phyloP scores from a whole-genome alignment of 2,329 filamentous ascomycete species.

The Monosporascus sp. region DNA sequence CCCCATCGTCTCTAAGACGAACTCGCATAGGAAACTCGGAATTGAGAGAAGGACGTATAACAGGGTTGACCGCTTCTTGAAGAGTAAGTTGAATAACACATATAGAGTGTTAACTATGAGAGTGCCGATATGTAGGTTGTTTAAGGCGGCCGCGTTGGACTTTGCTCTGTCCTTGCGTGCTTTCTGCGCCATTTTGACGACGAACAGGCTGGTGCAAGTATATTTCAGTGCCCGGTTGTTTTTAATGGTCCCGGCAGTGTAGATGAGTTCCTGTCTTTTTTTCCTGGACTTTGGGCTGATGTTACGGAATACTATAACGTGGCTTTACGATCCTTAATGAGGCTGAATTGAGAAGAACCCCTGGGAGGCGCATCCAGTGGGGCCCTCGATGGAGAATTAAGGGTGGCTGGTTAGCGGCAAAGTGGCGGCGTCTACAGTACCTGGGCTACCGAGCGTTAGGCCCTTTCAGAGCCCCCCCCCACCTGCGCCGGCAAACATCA shows the following conservation, averaged over 20 bases:
- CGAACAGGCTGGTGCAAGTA: background rate
- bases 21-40: constrained; percentile 75
- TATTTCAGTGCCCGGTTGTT: background rate
- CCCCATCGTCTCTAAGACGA: constrained; percentile 77
- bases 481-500: background rate
- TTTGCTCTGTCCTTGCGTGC: constrained; percentile 65
- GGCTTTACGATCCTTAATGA: constrained; percentile 3
- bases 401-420: too few species aligned
- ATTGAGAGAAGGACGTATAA: constrained; percentile 68
- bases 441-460: background rate
- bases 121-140: constrained; percentile 75
- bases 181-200: constrained; percentile 51
- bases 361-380: background rate
- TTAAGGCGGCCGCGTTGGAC: constrained; percentile 71
- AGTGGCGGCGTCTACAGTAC: background rate
- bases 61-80: constrained; percentile 57
- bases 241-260: background rate
- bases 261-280: too few species aligned
- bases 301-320: constrained; percentile 6
- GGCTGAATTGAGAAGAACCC: constrained; percentile 3
- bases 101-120: constrained; percentile 68
- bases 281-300: background rate
- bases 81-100: constrained; percentile 64
- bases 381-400: too few species aligned
- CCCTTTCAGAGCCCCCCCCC: background rate